Base-by-base conservation (phyloP, 2,329 filamentous ascomycete genomes). In the Apiospora malaysiana region DNA sequence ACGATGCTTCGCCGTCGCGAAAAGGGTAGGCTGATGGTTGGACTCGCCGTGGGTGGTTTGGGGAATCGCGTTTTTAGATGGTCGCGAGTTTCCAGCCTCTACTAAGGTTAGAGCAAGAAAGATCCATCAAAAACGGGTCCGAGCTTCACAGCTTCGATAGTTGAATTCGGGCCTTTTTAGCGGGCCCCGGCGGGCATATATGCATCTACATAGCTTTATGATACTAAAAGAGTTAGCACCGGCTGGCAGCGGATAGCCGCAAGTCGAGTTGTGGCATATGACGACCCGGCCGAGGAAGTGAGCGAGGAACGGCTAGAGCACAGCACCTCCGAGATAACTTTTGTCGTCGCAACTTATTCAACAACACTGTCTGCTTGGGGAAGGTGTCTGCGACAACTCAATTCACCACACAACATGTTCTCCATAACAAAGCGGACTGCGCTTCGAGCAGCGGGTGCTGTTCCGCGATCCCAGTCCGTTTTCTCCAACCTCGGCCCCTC, bases 401-500 rank as follows among this genome's bases (percentile, higher is more conserved):
- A 40, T 40, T 12, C 40, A 63, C 71, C 67, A 27, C 63, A 68
- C 70, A 76, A 68, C 45, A 80, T 80, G 79, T 77, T 80, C 69
- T 75, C 76, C 32, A 59, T 66, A 66, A 71, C 77, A 40, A 77
- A 73, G 72, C 72, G 76, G 70, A 76, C 77, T 21, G 76, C 72
- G 37, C 76, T 79, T 66, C 74, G 75, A 69, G 71, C 77, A 67
- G 72, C 72, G 40, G 71, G 73, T 70, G 72, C 68, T 56, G 25
- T 78, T 32, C 76, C 75, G 68, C 76, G 75, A 67, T 70, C 77
- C 69, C 68, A 72, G 63, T 72, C 78, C 67, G 76, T 76, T 27
- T 79, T 78, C 73, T 75, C 80, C 67, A 78, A 73, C 72, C 78
- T 78, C 72, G 79, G 83, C 81, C 79, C 83, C 80, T 90, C 89